Evolutionary conservation across 2,329 filamentous ascomycete genomes (phyloP).

Genomic region (Pseudocercospora macadamiae): DNA sequence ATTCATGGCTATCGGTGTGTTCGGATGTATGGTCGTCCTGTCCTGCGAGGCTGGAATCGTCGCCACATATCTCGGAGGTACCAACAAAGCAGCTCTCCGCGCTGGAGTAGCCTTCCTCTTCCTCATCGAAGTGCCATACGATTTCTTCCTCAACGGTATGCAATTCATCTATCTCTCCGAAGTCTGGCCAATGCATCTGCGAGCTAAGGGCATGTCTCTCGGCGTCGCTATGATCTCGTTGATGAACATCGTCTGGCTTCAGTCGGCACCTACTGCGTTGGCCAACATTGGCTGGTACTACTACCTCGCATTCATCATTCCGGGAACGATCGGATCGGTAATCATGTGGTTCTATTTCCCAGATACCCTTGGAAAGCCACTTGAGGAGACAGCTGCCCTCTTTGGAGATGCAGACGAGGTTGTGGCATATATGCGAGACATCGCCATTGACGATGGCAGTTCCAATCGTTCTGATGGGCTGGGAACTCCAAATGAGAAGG

Average conservation of each 20-base stretch:
- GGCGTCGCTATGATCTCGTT: slow-evolving; percentile 29
- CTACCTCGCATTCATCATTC: slow-evolving; percentile 26
- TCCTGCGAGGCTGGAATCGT: slow-evolving; percentile 24
- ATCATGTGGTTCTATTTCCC: slow-evolving; percentile 24
- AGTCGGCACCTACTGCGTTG: slow-evolving; percentile 22
- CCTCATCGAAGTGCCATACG: slow-evolving; percentile 26
- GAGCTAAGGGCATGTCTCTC: slow-evolving; percentile 28
- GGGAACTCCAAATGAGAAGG: background rate
- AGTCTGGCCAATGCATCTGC: slow-evolving; percentile 26
- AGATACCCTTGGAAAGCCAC: slow-evolving; percentile 24
- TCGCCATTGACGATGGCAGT: slow-evolving; percentile 2
- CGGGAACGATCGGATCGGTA: slow-evolving; percentile 20
- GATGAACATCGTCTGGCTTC: slow-evolving; percentile 32
- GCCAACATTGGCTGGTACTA: slow-evolving; percentile 24
- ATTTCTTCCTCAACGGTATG: slow-evolving; percentile 25
- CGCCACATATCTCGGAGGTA: slow-evolving; percentile 18
- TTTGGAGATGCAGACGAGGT: slow-evolving; percentile 25
- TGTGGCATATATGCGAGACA: slow-evolving; percentile 15
- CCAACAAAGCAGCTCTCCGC: slow-evolving; percentile 21
- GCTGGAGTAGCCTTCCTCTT: slow-evolving; percentile 24
- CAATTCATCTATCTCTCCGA: slow-evolving; percentile 29
- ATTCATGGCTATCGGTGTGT: slow-evolving; percentile 25
- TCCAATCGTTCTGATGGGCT: background rate
- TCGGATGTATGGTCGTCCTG: slow-evolving; percentile 27
- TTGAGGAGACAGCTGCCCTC: slow-evolving; percentile 27